Evolutionary conservation across 2,329 filamentous ascomycete genomes (phyloP).

Genomic region (Seiridium unicorne): DNA sequence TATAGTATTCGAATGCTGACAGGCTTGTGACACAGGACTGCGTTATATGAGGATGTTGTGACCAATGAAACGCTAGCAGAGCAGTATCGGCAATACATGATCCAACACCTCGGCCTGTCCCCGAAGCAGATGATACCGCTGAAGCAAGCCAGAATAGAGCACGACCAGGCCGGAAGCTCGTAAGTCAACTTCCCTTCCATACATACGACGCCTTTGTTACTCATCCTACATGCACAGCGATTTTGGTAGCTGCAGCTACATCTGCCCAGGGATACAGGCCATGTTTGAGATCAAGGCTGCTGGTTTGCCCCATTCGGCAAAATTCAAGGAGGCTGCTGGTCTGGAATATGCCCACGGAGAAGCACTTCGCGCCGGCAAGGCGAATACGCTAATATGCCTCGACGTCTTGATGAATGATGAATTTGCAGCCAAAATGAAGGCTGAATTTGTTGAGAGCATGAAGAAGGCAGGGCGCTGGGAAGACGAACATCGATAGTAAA

Average conservation of each 20-base stretch:
- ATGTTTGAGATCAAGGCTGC: background rate
- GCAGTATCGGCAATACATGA: constrained; percentile 5
- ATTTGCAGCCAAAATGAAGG: background rate
- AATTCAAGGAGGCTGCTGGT: background rate
- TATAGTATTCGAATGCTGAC: background rate
- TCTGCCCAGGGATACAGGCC: constrained; percentile 1
- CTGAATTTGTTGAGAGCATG: background rate
- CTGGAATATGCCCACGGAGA: background rate
- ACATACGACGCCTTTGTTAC: background rate
- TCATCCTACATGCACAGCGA: background rate
- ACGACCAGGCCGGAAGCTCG: constrained; percentile 2
- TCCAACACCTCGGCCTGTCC: background rate
- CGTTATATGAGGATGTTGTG: constrained; percentile 1
- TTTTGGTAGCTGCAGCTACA: constrained; percentile 1
- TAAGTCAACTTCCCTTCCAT: background rate
- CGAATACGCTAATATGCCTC: constrained; percentile 1
- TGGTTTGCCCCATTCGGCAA: constrained; percentile 2
- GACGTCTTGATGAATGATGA: constrained; percentile 4
- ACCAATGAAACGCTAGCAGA: background rate
- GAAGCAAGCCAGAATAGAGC: background rate
- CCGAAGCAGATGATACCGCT: background rate
- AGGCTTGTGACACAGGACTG: background rate
- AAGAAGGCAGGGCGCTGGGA: background rate
- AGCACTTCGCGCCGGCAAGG: constrained; percentile 3
- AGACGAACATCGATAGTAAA: background rate